Evolutionary conservation across 441 rosid genomes (phyloP).

Genomic region (Populus hybrid): DNA sequence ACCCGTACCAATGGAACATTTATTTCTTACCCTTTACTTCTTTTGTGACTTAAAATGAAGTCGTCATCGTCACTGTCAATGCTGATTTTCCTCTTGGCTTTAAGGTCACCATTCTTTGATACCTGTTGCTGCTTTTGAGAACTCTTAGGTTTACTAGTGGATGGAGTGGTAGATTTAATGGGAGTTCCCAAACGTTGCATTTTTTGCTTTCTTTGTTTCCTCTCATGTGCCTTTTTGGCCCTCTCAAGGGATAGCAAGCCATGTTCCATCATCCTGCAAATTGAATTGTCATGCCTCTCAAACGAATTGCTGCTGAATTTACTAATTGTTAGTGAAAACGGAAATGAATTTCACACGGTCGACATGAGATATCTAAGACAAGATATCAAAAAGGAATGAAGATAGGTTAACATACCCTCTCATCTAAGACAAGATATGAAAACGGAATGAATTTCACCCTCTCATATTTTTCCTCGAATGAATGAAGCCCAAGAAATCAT

Average conservation of each 20-base stretch:
- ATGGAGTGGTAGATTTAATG: conserved; percentile 42
- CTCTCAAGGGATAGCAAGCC: conserved; percentile 76
- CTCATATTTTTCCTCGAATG: neutral
- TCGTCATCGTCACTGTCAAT: conserved; percentile 47
- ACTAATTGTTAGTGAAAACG: neutral
- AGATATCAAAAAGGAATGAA: neutral
- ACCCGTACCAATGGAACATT: conserved; percentile 15
- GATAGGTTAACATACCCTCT: too few species aligned
- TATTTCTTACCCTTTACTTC: conserved; percentile 61
- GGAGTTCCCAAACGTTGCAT: conserved; percentile 66
- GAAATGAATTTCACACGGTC: neutral
- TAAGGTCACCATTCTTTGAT: conserved; percentile 57
- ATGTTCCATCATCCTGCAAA: conserved; percentile 92
- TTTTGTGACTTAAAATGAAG: conserved; percentile 54
- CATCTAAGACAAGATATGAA: neutral
- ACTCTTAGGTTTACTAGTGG: conserved; percentile 49
- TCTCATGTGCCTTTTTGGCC: conserved; percentile 70
- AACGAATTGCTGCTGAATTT: neutral
- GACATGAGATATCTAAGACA: neutral
- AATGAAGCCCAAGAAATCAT: neutral
- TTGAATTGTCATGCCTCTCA: conserved; percentile 1
- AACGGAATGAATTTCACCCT: too few species aligned
- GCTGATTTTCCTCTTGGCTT: conserved; percentile 55
- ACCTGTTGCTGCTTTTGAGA: conserved; percentile 51
- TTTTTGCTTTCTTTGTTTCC: conserved; percentile 85